Base-by-base conservation (phyloP, 768 basidiomycete genomes). In the Lentinula sp. region DNA sequence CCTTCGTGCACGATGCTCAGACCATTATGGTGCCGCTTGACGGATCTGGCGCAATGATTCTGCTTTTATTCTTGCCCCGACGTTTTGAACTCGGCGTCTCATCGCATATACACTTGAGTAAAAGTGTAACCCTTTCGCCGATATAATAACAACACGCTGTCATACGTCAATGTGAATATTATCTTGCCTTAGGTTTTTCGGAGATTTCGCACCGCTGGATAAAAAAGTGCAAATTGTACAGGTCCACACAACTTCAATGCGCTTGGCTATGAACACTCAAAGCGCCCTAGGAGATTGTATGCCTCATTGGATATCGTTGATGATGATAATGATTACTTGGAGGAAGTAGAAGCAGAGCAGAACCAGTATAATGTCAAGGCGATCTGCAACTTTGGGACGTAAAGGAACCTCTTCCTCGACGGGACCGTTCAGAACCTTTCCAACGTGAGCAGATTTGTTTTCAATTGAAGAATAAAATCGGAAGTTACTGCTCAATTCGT, bases 351-450 rank as follows among this genome's bases (percentile, higher is more conserved):
- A 52, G 31, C 46, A 21, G 4, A 21, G 9, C 16, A 7, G 18
- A n/a, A 52, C 48, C 15, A 53, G 34, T 66, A 67, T 56, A 48
- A 61, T 65, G 68, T 68, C 65, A 66, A 51, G 56, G 37, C 62
- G 67, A 70, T 68, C 67, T 65, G 69, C 64, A 67, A 62, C 43
- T 23, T 11, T 56, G 21, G 11, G 1, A 43, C 40, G 54, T 52
- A 56, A 56, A 40, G 21, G 54, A 39, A 56, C 18, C 18, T n/a
- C 5, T 39, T 39, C 37, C 37, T 48, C 18, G 9, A 48, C 51
- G 51, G 51, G 16, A 53, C 51, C 51, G 51, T 39, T 49, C 18
- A 31, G 16, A 49, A 8, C 13, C 37, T 8, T 39, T 8, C 37
- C 4, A 39, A 39, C 37, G 37, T 39, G 37, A 13, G 13, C 37